A percentile compares a stretch with the other conserved stretches of the same genome.
phyloP scores from a whole-genome alignment of 805 yeast genomes.

The Schwanniomyces polymorphus region DNA sequence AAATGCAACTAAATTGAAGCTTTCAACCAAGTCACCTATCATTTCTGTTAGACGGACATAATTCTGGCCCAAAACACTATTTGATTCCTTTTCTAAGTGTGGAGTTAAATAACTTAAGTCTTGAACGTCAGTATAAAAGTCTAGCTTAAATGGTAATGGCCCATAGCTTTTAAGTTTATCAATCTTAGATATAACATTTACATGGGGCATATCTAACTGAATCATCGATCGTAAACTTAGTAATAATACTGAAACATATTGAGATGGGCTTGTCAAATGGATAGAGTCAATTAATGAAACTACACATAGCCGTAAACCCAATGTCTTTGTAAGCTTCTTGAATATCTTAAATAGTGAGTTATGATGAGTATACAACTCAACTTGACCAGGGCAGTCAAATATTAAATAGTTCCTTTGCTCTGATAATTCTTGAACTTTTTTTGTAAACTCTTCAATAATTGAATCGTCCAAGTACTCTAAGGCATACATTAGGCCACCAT shows the following conservation, averaged over 20 bases:
- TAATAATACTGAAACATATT: conserved; percentile 78
- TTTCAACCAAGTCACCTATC: conserved; percentile 81
- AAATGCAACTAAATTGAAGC: conserved; percentile 82
- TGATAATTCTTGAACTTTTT: conserved; percentile 56
- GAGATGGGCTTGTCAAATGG: conserved; percentile 83
- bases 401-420: conserved; percentile 59
- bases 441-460: conserved; percentile 51
- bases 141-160: conserved; percentile 74
- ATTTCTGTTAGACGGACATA: conserved; percentile 70
- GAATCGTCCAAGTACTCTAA: conserved; percentile 53
- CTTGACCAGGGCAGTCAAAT: conserved; percentile 95
- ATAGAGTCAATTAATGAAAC: conserved; percentile 83
- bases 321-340: conserved; percentile 50
- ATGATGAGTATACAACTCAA: conserved; percentile 91
- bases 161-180: conserved; percentile 81
- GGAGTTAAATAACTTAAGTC: conserved; percentile 73
- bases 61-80: conserved; percentile 57
- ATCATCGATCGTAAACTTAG: conserved; percentile 89
- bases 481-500: conserved; percentile 72
- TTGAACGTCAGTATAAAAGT: conserved; percentile 90
- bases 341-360: conserved; percentile 70
- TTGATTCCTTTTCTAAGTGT: conserved; percentile 67
- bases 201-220: conserved; percentile 88
- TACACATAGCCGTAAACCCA: conserved; percentile 76
- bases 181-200: conserved; percentile 89